Evolutionary conservation across 1,284 basidiomycete species (phyloP), one percentile per base, ranked within the genome.

Genomic region (Cryptococcus deneoformans): DNA sequence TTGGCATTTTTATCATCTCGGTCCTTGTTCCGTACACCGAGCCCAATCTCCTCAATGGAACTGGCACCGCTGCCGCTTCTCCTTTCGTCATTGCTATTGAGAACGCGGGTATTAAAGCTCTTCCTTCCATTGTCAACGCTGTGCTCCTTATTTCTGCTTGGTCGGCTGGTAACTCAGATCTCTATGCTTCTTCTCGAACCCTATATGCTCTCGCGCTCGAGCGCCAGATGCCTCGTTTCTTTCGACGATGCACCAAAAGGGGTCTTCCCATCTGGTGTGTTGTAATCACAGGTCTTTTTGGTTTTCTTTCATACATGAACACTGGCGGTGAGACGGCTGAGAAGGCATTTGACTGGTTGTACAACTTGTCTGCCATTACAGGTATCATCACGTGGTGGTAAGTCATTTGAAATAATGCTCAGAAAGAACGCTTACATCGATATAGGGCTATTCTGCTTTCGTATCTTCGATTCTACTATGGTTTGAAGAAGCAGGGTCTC

Each of bases 171-270:
- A 92, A 89, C 77, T 87, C 86, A 36, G 87, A 84, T 80, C 72
- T 93, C 44, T 95, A 89, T 80, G 86, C 87, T 57, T 80, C 88
- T 0, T 90, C 88, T 9, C 87, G 92, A 68, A 86, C 90, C 29
- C 80, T 93, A 34, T 92, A 92, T 71, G 90, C 89, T 44, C 81
- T 94, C 36, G 84, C 89, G 0, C 78, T 90, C 48, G 85, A 88
- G 54, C 85, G 87, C 2, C 88, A 91, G 73, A 86, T 87, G 2
- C 80, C 80, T 5, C 60, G 60, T 12, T 54, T 81, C 55, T 77
- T 83, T 62, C 61, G 60, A 78, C 81, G 82, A 53, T 90, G 88
- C 75, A 92, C 88, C 39, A 86, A 85, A 77, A 75, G 79, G 42
- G 90, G 90, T 48, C 79, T 92, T 0, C 90, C 91, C 0, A 76